These are phyloP conservation scores for Colletotrichum camelliae DNA, from an alignment of 2,329 filamentous ascomycete genomes.

Conservation along the genomic window DNA sequence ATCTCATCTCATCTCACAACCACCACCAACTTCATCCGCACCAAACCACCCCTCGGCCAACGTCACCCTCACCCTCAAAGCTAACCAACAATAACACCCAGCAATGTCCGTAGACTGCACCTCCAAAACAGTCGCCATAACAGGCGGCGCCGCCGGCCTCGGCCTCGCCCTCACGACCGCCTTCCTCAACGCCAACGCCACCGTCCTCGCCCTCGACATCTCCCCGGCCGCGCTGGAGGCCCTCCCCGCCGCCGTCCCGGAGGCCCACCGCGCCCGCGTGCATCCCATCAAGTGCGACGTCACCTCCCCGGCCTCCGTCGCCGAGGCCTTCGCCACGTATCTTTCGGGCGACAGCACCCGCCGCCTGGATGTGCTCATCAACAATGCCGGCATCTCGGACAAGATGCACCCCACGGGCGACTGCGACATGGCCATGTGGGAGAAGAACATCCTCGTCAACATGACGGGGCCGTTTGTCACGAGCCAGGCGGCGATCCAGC, in stretches of 20 bases:
- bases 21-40: neutral
- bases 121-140: conserved; percentile 8
- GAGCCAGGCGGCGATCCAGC: conserved; percentile 54
- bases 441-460: conserved; percentile 60
- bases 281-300: neutral
- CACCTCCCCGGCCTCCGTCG: neutral
- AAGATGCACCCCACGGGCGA: conserved; percentile 57
- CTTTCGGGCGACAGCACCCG: neutral
- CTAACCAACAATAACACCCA: neutral
- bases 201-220: neutral
- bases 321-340: neutral
- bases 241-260: neutral
- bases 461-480: conserved; percentile 60
- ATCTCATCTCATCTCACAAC: neutral
- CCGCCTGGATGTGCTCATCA: conserved; percentile 57
- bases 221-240: neutral
- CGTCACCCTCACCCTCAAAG: neutral
- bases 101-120: conserved; percentile 7
- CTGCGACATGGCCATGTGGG: conserved; percentile 52
- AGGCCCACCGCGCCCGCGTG: neutral
- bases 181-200: conserved; percentile 7
- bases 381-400: conserved; percentile 65
- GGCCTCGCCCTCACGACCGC: neutral
- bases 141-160: conserved; percentile 1
- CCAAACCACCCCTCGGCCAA: neutral